Base-by-base conservation (phyloP, 805 yeast genomes). In the Ogataea chonburiensis region DNA sequence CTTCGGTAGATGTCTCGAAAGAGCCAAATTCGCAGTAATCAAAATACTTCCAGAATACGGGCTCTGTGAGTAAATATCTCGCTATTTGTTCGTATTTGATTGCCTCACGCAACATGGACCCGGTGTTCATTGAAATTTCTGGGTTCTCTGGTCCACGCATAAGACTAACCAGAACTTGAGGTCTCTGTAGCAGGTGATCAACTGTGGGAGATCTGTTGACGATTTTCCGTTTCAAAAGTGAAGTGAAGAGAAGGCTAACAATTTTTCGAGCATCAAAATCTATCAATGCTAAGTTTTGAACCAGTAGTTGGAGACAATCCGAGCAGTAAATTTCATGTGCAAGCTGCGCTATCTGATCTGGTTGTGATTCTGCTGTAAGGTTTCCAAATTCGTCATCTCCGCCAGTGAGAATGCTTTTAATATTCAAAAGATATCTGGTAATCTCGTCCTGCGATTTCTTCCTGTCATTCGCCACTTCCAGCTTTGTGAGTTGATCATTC, bases 201-300 rank as follows among this genome's bases (percentile, higher is more conserved):
- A 87, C 89, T 0, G 96, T 86, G 12, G 96, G 96, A 7, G 81
- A 75, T 47, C 87, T 74, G 48, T 69, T 75, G 27, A 87, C 91
- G 24, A 79, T 76, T 46, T 81, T 83, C 35, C 95, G 78, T 50
- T 89, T 77, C 44, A 93, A 70, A 26, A 94, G 70, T 4, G 86
- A 79, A 44, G 80, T 75, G 56, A 88, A 87, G 34, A 93, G 58
- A 5, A 75, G 66, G 4, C 78, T 71, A 11, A 87, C 91, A 49
- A 86, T 93, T 52, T 91, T 88, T 38, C 96, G 70, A 28, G 94
- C 78, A 56, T 93, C 98, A 61, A 93, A 89, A 45, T 87, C 96
- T 38, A 93, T 70, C 21, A 70, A 68, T n/a, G 64, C 65, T 38
- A 93, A 64, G 51, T 79, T 74, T 13, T 64, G 56, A 10, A 86